Evolutionary conservation across 805 yeast genomes (phyloP).

Genomic region (Schwanniomyces yamadae): DNA sequence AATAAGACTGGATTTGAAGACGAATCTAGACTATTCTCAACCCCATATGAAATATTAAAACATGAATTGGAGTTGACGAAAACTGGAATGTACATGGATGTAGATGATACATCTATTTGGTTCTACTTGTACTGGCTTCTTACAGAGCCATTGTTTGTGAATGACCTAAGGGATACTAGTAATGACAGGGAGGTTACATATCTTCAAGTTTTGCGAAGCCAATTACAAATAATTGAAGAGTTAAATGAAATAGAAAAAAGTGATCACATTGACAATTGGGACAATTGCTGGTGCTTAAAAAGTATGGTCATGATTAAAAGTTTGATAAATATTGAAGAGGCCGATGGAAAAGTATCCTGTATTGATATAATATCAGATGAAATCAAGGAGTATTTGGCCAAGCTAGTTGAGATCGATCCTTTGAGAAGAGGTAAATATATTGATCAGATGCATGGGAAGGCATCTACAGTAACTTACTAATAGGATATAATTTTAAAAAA

Average conservation of each 20-base stretch:
- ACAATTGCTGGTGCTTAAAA: conserved; percentile 77
- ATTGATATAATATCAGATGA: conserved; percentile 23
- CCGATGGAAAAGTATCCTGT: conserved; percentile 1
- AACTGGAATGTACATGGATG: conserved; percentile 88
- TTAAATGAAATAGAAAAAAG: conserved; percentile 72
- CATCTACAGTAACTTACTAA: conserved; percentile 3
- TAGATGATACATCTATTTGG: conserved; percentile 94
- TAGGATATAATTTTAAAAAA: too few species aligned
- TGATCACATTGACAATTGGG: conserved; percentile 50
- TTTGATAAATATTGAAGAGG: conserved; percentile 15
- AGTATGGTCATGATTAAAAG: conserved; percentile 48
- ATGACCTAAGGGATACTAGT: conserved; percentile 13
- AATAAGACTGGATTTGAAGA: conserved; percentile 13
- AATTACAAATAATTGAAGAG: conserved; percentile 53
- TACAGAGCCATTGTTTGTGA: conserved; percentile 40
- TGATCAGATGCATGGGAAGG: conserved; percentile 29
- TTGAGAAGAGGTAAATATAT: conserved; percentile 59
- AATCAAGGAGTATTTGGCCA: conserved; percentile 35
- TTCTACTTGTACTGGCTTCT: conserved; percentile 80
- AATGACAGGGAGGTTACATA: conserved; percentile 28
- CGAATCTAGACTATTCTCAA: conserved; percentile 22
- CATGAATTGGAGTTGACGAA: conserved; percentile 68
- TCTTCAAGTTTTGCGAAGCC: conserved; percentile 39
- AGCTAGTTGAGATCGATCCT: conserved; percentile 59
- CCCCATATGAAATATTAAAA: conserved; percentile 37